A percentile compares a stretch with the other conserved stretches of the same genome.
These are phyloP conservation scores for Paramyrothecium roridum DNA, from an alignment of 2,329 filamentous ascomycete genomes.

Conservation along the genomic window DNA sequence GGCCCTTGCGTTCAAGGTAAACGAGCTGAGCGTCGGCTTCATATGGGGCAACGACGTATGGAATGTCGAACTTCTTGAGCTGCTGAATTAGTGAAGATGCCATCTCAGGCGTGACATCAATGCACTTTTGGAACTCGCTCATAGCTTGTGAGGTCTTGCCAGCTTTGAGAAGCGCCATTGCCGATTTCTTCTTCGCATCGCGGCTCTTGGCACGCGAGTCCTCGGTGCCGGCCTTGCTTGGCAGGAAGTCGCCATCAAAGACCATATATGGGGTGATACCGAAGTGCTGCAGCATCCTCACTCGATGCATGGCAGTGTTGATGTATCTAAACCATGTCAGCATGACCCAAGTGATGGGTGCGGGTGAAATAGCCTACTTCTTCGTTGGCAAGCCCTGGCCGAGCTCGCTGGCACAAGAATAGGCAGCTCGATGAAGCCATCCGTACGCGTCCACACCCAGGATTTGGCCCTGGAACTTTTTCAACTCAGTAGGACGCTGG, in stretches of 20 bases:
- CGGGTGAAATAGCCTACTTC: slow-evolving; percentile 55
- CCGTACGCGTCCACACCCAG: slow-evolving; percentile 97
- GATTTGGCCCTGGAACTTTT: slow-evolving; percentile 82
- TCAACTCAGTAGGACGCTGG: slow-evolving; percentile 81
- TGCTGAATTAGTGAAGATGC: slow-evolving; percentile 88
- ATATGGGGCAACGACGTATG: slow-evolving; percentile 93
- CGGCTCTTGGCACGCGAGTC: slow-evolving; percentile 70
- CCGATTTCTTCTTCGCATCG: slow-evolving; percentile 71
- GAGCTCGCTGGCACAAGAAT: slow-evolving; percentile 86
- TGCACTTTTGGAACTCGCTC: slow-evolving; percentile 86
- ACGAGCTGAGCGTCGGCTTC: slow-evolving; percentile 97
- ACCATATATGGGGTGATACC: slow-evolving; percentile 92
- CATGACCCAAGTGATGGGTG: neutral
- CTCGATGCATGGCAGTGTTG: slow-evolving; percentile 83
- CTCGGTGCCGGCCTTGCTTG: slow-evolving; percentile 89
- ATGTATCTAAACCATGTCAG: slow-evolving; percentile 61
- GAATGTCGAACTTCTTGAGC: slow-evolving; percentile 73
- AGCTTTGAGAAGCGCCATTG: slow-evolving; percentile 75
- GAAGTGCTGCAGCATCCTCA: slow-evolving; percentile 91
- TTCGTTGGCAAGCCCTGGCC: slow-evolving; percentile 84
- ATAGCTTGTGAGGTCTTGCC: slow-evolving; percentile 80
- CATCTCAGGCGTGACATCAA: slow-evolving; percentile 96
- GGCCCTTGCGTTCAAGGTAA: slow-evolving; percentile 82
- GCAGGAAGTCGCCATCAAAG: slow-evolving; percentile 93
- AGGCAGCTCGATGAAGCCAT: slow-evolving; percentile 93